phyloP scores from a whole-genome alignment of 2,329 filamentous ascomycete species.

The Ophiosphaerella narmari region DNA sequence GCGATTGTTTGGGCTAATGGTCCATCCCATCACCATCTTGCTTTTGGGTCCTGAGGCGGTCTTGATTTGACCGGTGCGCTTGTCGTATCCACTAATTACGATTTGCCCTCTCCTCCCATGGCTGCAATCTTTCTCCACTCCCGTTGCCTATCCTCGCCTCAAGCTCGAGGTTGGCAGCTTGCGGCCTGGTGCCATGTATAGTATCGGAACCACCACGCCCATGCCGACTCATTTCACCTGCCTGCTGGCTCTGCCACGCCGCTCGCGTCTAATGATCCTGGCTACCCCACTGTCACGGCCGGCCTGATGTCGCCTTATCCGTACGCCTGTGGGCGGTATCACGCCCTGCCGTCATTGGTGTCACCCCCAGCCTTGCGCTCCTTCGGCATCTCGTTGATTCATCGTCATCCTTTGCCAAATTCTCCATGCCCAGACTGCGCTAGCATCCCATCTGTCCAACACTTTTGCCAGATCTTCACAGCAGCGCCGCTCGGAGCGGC shows the following conservation, averaged over 20 bases:
- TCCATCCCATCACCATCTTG: too few species aligned
- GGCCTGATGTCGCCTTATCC: background rate
- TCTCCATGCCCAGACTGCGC: constrained; percentile 6
- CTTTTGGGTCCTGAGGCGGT: too few species aligned
- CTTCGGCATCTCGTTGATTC: too few species aligned
- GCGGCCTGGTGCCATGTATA: too few species aligned
- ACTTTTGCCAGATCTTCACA: constrained; percentile 16
- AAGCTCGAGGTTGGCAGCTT: too few species aligned
- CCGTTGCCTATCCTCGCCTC: too few species aligned
- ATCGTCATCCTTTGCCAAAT: background rate
- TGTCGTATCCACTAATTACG: too few species aligned
- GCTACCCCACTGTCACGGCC: background rate
- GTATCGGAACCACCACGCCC: too few species aligned
- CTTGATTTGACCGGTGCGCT: too few species aligned
- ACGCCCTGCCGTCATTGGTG: background rate
- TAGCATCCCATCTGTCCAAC: constrained; percentile 26
- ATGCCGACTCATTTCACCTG: constrained; percentile 9
- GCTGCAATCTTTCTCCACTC: too few species aligned
- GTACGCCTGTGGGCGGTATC: background rate
- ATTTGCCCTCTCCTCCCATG: too few species aligned
- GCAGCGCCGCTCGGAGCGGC: constrained; percentile 27
- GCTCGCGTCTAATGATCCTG: constrained; percentile 22
- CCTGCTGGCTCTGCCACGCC: constrained; percentile 23
- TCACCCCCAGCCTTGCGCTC: background rate
- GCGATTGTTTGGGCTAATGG: constrained; percentile 17